phyloP scores from a whole-genome alignment of 2,329 filamentous ascomycete genomes.

The Chaetothyriales sp. region DNA sequence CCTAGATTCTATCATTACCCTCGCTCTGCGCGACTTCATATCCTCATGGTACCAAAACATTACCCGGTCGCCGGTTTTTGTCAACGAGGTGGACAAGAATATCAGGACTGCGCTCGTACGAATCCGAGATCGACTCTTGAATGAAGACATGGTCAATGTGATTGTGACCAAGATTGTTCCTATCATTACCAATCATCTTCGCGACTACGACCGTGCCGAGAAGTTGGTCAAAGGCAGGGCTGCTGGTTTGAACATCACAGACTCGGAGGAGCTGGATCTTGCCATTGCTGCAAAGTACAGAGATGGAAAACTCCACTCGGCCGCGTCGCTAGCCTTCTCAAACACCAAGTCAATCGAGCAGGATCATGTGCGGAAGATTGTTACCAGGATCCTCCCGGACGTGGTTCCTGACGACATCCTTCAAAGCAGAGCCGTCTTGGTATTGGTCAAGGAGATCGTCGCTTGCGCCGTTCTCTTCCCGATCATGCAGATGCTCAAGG shows the following conservation, averaged over 20 bases:
- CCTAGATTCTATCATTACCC: constrained; percentile 61
- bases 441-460: constrained; percentile 77
- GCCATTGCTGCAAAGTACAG: constrained; percentile 91
- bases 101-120: constrained; percentile 58
- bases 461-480: constrained; percentile 80
- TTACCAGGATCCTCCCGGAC: constrained; percentile 55
- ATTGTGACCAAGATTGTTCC: constrained; percentile 72
- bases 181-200: constrained; percentile 73
- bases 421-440: constrained; percentile 64
- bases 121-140: constrained; percentile 55
- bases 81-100: constrained; percentile 70
- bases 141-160: constrained; percentile 70
- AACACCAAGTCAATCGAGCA: constrained; percentile 77
- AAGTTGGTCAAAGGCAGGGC: constrained; percentile 71
- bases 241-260: constrained; percentile 76
- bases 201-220: constrained; percentile 83
- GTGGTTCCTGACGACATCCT: constrained; percentile 60
- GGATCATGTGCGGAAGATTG: constrained; percentile 67
- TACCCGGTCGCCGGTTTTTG: constrained; percentile 62
- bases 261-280: constrained; percentile 88
- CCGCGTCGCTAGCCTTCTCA: constrained; percentile 66
- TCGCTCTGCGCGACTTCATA: constrained; percentile 72
- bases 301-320: constrained; percentile 74
- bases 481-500: constrained; percentile 61
- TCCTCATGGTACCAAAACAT: constrained; percentile 79